Base-by-base conservation (phyloP, 331 rosid genomes). In the Dryas integrifolia region DNA sequence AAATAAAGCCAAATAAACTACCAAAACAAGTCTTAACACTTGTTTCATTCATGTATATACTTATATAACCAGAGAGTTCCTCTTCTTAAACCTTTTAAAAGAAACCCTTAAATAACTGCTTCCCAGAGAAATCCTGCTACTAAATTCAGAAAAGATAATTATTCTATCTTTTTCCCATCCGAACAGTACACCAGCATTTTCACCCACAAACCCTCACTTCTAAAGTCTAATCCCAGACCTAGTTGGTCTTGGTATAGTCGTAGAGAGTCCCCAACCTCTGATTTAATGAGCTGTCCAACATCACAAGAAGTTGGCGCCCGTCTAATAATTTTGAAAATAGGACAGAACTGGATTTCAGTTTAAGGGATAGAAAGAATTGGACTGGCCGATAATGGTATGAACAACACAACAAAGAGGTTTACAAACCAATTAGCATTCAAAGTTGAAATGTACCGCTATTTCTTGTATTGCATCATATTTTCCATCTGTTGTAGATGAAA, bases 401-500 rank as follows among this genome's bases (percentile, higher is more conserved):
- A 24, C 41, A 45, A 50, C 30, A 35, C 50, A n/a, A 35, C 18
- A 1, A 44, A 75, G 43, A 43, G 24, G 16, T 15, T 65, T 26
- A 59, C 7, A 59, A 59, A 13, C 65, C 45, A 59, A 3, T 35
- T 45, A 13, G 46, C 16, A 50, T 60, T 46, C 21, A 63, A 24
- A 65, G 48, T 67, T 58, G 47, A 70, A 71, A 65, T 35, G 61
- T 60, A 93, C 98, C 88, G 73, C 73, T 68, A 94, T 88, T 76
- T 86, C 96, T 80, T 82, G 85, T 75, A 81, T 67, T 5, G 91
- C 87, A 63, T 88, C 96, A 84, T 94, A 89, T 83, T 91, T 94
- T 59, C 98, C 98, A 65, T 94, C 81, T 3, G 91, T 89, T 68
- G 97, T 88, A 51, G 88, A 88, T 63, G 98, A 91, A 78, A 94